These are phyloP conservation scores for Bolboschoenoplectus hybrid DNA, from an alignment of 202 grass and related monocot species.

Conservation along the genomic window DNA sequence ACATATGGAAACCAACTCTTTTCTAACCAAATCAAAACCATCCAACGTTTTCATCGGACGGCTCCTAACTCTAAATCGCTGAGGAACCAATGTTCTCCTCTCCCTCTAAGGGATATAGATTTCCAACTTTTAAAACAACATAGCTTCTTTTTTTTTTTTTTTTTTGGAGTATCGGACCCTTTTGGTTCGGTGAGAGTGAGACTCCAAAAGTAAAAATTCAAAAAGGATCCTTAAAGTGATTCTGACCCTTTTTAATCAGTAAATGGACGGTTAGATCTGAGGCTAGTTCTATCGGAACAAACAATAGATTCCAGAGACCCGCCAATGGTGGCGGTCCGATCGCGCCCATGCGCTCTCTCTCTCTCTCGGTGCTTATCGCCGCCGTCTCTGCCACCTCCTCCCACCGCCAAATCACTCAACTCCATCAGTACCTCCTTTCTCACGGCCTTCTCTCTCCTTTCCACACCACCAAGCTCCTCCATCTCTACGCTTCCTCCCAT, in stretches of 20 bases:
- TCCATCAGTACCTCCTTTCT: constrained; percentile 41
- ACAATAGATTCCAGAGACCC: background rate
- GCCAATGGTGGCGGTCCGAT: background rate
- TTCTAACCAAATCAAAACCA: no score
- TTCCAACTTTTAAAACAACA: no score
- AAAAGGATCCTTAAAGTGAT: background rate
- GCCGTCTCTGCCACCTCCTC: constrained; percentile 43
- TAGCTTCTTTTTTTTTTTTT: no score
- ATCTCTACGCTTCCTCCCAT: constrained; percentile 37
- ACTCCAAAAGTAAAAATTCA: no score
- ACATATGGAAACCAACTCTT: no score
- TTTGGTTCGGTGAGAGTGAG: no score
- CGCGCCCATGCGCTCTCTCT: background rate
- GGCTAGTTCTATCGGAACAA: background rate
- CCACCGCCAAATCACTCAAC: constrained; percentile 41
- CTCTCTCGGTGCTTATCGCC: constrained; percentile 38
- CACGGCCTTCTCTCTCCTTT: constrained; percentile 21
- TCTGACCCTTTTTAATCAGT: background rate
- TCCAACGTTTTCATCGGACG: no score
- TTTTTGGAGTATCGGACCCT: no score
- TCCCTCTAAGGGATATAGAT: no score
- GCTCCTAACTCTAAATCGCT: no score
- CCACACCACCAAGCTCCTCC: constrained; percentile 38
- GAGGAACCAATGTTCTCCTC: no score
- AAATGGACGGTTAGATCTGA: background rate